Conservation (phyloP, 2,329 filamentous ascomycete species). For the Aureobasidium leucospermi region DNA sequence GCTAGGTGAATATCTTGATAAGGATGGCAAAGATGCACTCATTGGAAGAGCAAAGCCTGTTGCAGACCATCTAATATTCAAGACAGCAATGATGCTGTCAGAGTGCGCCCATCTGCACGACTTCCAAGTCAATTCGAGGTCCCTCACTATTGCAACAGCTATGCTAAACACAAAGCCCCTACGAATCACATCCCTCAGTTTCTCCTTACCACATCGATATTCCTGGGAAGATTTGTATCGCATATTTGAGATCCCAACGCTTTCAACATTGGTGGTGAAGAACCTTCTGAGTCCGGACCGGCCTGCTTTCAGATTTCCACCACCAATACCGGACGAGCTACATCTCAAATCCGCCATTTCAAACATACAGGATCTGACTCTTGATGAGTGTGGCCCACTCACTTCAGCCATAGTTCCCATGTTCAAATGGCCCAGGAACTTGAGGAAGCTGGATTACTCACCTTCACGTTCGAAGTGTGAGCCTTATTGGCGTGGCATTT, state of each 20-base stretch:
- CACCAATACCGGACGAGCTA: not conserved
- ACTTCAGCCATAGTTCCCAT: not conserved
- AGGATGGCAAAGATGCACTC: not conserved
- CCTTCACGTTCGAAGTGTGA: not conserved
- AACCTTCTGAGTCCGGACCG: not conserved
- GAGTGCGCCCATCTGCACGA: not conserved
- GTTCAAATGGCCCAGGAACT: not conserved
- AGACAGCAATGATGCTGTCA: not conserved
- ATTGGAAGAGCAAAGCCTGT: not conserved
- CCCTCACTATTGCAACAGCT: not conserved
- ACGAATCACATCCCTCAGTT: not conserved
- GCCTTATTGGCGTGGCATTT: not conserved
- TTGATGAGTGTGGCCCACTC: not conserved
- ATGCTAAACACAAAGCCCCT: not conserved
- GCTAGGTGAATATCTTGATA: not conserved
- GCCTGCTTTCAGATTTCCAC: not conserved
- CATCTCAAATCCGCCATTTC: not conserved
- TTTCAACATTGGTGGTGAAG: not conserved
- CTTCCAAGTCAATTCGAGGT: not conserved
- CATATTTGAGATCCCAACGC: not conserved
- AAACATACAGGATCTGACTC: not conserved
- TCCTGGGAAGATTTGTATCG: not conserved
- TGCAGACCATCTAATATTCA: not conserved
- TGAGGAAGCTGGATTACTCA: not conserved
- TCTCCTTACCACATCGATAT: not conserved